These are phyloP conservation scores for Lyophyllum shimeji DNA, from an alignment of 768 basidiomycete species.

Conservation along the genomic window DNA sequence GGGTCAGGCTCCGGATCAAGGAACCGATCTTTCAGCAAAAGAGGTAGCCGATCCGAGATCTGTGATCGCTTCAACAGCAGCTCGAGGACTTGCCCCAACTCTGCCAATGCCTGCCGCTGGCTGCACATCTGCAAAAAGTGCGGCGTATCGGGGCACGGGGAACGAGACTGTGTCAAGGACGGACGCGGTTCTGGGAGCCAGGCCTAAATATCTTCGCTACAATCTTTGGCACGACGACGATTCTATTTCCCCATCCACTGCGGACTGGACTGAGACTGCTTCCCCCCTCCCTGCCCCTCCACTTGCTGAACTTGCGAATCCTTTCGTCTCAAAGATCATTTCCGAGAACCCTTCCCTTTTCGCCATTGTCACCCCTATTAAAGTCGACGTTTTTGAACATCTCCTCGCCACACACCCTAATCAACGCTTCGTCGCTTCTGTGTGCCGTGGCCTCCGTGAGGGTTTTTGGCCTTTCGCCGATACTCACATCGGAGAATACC, in stretches of 20 bases:
- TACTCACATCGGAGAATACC: slow-evolving; percentile 10
- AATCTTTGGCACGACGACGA: slow-evolving; percentile 14
- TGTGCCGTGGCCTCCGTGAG: slow-evolving; percentile 16
- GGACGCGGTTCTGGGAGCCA: background rate
- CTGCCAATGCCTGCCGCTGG: background rate
- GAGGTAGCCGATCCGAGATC: background rate
- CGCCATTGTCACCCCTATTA: slow-evolving; percentile 30
- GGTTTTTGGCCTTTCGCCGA: slow-evolving; percentile 41
- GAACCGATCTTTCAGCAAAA: background rate
- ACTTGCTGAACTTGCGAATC: slow-evolving; percentile 13
- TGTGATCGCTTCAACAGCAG: slow-evolving; percentile 1
- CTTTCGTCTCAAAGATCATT: slow-evolving; percentile 20
- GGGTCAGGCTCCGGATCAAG: background rate
- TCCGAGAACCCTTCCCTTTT: slow-evolving; percentile 26
- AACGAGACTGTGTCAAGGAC: slow-evolving; percentile 18
- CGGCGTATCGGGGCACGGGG: background rate
- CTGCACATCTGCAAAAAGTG: background rate
- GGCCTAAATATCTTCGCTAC: slow-evolving; percentile 16
- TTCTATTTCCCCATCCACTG: background rate
- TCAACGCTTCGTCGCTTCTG: slow-evolving; percentile 1
- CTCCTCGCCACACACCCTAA: slow-evolving; percentile 36
- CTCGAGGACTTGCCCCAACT: background rate
- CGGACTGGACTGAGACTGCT: slow-evolving; percentile 20
- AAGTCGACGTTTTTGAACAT: slow-evolving; percentile 14
- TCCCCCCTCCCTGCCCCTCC: slow-evolving; percentile 18